Base-by-base conservation (phyloP, 2,329 filamentous ascomycete genomes). In the Ophiostoma sp. region DNA sequence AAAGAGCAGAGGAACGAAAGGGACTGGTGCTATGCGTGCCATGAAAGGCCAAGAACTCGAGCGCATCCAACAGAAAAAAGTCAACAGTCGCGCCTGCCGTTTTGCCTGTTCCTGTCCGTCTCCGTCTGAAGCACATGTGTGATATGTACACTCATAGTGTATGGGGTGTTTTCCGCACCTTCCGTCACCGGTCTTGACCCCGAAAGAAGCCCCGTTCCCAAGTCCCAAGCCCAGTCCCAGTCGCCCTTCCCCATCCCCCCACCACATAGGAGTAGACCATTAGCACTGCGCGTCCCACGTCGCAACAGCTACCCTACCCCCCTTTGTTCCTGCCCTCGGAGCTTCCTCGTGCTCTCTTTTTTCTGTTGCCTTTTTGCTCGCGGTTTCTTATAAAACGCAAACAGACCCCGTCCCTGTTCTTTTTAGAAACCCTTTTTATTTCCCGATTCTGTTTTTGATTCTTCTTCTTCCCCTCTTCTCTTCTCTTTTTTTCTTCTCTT, bases 131-230 rank as follows among this genome's bases (percentile, higher is more conserved):
- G 39, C 39, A 42, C 39, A 45, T 36, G 33, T 36, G 33, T 48
- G 12, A 1, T 50, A 19, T 50, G 7, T 42, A n/a, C n/a, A n/a
- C n/a, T n/a, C n/a, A n/a, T n/a, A n/a, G n/a, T n/a, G n/a, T n/a
- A n/a, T n/a, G n/a, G n/a, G n/a, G 61, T 28, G n/a, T 66, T 39
- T 66, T 22, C 39, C 63, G 42, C 64, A 68, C 64, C 64, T 33
- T 31, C 42, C 64, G 22, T 50, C 39, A 31, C 61, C 39, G 36
- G 63, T 19, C 42, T 31, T 19, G 39, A 15, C 39, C 45, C 42
- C 50, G 45, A 69, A 28, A 28, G 55, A 59, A 57, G 52, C 33
- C 33, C 33, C 3, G 33, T 36, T 36, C 33, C 4, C 33, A 36
- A 36, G 33, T 36, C 33, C 33, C 33, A 36, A 36, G 33, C 8